Conservation (phyloP, 2,329 filamentous ascomycete species). For the Colletotrichum spinosum region DNA sequence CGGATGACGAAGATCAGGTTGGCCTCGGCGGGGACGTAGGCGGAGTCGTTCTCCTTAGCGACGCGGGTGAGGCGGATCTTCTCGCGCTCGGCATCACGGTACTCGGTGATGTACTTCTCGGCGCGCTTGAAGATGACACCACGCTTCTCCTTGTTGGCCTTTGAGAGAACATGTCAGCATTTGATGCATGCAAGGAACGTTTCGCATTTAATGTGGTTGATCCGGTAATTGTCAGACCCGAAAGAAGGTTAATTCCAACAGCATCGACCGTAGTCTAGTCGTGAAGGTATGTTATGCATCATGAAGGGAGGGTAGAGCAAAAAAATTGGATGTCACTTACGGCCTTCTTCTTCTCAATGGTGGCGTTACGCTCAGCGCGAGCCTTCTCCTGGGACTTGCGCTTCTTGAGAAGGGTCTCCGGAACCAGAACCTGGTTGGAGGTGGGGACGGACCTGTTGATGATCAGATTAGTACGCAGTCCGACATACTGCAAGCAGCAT, state of each 20-base stretch:
- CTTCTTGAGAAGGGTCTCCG: conserved; percentile 99
- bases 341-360: conserved; percentile 88
- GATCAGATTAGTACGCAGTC: conserved; percentile 84
- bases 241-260: conserved; percentile 99
- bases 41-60: conserved; percentile 91
- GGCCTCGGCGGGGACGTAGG: conserved; percentile 93
- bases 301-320: conserved; percentile 53
- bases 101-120: conserved; percentile 99
- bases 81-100: conserved; percentile 98
- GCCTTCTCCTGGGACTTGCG: conserved; percentile 99
- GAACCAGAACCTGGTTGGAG: conserved; percentile 94
- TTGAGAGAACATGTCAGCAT: conserved; percentile 52
- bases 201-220: conserved; percentile 40
- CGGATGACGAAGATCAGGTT: conserved; percentile 98
- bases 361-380: conserved; percentile 86
- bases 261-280: conserved; percentile 98
- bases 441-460: conserved; percentile 85
- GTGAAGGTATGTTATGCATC: conserved; percentile 90
- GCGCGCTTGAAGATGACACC: conserved; percentile 99
- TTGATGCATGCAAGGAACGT: conserved; percentile 13
- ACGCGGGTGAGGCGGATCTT: conserved; percentile 92
- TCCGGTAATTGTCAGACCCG: conserved; percentile 83
- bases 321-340: conserved; percentile 70
- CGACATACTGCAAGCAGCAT: conserved; percentile 69
- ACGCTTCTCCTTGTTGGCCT: conserved; percentile 98